Base-by-base conservation (phyloP, 2,329 filamentous ascomycete species). In the Xylariaceae sp. region DNA sequence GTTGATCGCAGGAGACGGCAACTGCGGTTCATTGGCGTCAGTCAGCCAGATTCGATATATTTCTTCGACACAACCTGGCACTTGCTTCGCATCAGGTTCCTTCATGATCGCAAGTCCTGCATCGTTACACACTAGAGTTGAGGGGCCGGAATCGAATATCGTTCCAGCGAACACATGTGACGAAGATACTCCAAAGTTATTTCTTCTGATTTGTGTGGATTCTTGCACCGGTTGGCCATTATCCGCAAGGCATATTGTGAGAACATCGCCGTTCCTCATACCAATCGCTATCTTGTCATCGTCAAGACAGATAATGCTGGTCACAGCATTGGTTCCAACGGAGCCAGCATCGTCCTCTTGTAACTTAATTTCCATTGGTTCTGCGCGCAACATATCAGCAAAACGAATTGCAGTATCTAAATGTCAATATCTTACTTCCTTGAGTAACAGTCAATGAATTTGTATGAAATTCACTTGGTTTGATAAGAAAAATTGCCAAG, bases 11-110 rank as follows among this genome's bases (percentile, higher is more conserved):
- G 79, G 76, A 3, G 78, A 72, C 8, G 68, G 63, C 57, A 78
- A 70, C 32, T 71, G 74, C 7, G 71, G 65, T 41, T 81, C 74
- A 32, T 71, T 72, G 1, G 72, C 72, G 60, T 83, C 78, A 2
- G 78, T 78, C 1, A 77, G 70, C 74, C 78, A 81, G 13, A 85
- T 71, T 44, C 71, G 71, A 12, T 73, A 67, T 54, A 74, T 79
- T 2, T 67, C 65, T 45, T 69, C 66, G 49, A 76, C 78, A 19
- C 56, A 65, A 6, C 58, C 26, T 45, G 48, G 42, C 47, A 47
- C 18, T 36, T 16, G 16, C 26, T 51, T 30, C 19, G 42, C 39
- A 42, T 47, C 39, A 8, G 47, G 50, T 34, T 54, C 57, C n/a
- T 53, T 63, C 61, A 70, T 63, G 8, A 66, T 53, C 5, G 59